These are phyloP conservation scores for Suhomyces sp. DNA, from an alignment of 805 yeast genomes.

Conservation along the genomic window DNA sequence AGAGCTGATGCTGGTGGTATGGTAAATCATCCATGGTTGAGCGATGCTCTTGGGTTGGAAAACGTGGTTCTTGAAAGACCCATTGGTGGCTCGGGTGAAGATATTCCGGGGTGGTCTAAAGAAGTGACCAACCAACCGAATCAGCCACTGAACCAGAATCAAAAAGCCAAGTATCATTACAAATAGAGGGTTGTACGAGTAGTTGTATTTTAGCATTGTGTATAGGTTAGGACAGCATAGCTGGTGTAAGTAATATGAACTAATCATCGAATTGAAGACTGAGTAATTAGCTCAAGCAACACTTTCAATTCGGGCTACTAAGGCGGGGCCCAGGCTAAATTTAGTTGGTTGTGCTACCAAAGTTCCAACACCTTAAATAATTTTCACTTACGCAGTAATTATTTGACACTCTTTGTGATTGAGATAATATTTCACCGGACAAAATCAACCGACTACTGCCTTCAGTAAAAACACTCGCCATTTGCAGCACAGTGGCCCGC, in stretches of 20 bases:
- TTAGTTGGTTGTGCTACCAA: too few relatives aligned
- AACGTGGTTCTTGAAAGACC: conserved; percentile 68
- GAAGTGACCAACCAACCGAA: conserved; percentile 34
- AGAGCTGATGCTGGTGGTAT: conserved; percentile 97
- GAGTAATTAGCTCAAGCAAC: too few relatives aligned
- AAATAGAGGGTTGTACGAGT: neutral
- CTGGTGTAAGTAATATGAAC: neutral
- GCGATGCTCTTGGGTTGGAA: conserved; percentile 75
- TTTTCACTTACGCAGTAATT: too few relatives aligned
- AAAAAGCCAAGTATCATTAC: neutral
- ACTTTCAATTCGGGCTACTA: too few relatives aligned
- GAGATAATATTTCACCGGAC: too few relatives aligned
- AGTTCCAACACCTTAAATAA: too few relatives aligned
- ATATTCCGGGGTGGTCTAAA: conserved; percentile 85
- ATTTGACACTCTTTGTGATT: too few relatives aligned
- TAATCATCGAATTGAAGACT: too few relatives aligned
- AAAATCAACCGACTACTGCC: too few relatives aligned
- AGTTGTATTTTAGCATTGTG: neutral
- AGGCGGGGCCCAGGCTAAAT: too few relatives aligned
- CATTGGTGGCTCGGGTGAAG: conserved; percentile 77
- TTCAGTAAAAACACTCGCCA: too few relatives aligned
- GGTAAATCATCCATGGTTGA: conserved; percentile 82
- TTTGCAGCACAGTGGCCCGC: too few relatives aligned
- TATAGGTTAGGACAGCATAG: neutral
- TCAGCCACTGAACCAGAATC: neutral